phyloP scores from a whole-genome alignment of 2,329 filamentous ascomycete species.

The Arthroderma sp. region DNA sequence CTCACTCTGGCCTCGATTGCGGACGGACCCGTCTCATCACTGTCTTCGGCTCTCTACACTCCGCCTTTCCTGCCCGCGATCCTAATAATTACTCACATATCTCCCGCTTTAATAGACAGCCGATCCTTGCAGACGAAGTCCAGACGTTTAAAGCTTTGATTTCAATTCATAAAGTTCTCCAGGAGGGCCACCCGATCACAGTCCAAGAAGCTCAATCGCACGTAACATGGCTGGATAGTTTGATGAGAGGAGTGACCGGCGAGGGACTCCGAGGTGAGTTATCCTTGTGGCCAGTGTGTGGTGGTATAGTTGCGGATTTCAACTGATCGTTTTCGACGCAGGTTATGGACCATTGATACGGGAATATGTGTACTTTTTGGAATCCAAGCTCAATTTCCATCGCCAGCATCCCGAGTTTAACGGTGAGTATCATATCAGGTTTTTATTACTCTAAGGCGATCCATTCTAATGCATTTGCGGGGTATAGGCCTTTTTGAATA shows the following conservation, averaged over 20 bases:
- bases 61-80: neutral
- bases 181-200: constrained; percentile 84
- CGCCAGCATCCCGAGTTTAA: constrained; percentile 96
- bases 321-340: constrained; percentile 12
- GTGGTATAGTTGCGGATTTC: neutral
- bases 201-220: constrained; percentile 82
- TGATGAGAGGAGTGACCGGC: constrained; percentile 68
- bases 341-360: constrained; percentile 82
- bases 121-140: constrained; percentile 94
- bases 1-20: neutral
- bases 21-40: too few species aligned
- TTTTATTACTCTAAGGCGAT: neutral
- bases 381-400: constrained; percentile 93
- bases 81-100: neutral
- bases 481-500: constrained; percentile 72
- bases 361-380: constrained; percentile 91
- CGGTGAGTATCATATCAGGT: constrained; percentile 36
- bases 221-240: constrained; percentile 79
- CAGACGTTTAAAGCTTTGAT: constrained; percentile 98
- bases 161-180: constrained; percentile 91
- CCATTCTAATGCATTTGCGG: constrained; percentile 6
- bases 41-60: too few species aligned
- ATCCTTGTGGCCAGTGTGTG: constrained; percentile 7
- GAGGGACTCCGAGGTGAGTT: constrained; percentile 63
- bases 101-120: constrained; percentile 49